Evolutionary conservation across 1,284 basidiomycete species (phyloP), one percentile per base, ranked within the genome.

Genomic region (Acaromyces ingoldii): DNA sequence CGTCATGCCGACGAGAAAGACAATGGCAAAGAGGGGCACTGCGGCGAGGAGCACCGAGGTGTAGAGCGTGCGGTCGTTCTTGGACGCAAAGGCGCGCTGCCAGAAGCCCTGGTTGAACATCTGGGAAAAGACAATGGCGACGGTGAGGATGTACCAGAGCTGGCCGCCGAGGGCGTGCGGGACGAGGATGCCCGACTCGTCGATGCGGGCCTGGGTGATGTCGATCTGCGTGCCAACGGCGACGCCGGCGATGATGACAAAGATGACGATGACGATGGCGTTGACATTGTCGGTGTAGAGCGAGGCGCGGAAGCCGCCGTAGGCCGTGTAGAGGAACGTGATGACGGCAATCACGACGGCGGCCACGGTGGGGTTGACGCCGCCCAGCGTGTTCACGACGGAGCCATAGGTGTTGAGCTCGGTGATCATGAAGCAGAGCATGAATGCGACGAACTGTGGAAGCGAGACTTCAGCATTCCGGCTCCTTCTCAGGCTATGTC

Each of bases 91-190:
- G 17, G 70, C 68, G 17, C 74, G 67, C 52, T 76, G 74, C 73
- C 74, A 75, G 56, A 72, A 74, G 34, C 74, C 73, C 53, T 75
- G 72, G 59, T 75, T 72, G 59, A 76, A 72, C 70, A 75, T 73
- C 49, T 75, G 71, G 29, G 60, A 55, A 50, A 74, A 74, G 41
- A 73, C 34, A 33, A 76, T 42, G 11, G 74, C 72, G n/a, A 68
- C 65, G 6, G 67, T 50, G 11, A 75, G 51, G 29, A 75, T 71
- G 62, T 70, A 75, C 70, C 70, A 73, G 17, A 76, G 56, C 53
- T 75, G 60, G 28, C 74, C 73, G 30, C 72, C 74, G n/a, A 76
- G 63, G 7, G 47, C 39, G 22, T 71, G 63, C 22, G 66, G 51
- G 34, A 50, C 57, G 29, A 70, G 60, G 41, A 76, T 37, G n/a